Base-by-base conservation (phyloP, 331 rosid species). In the Rhamnella rubrinervis region DNA sequence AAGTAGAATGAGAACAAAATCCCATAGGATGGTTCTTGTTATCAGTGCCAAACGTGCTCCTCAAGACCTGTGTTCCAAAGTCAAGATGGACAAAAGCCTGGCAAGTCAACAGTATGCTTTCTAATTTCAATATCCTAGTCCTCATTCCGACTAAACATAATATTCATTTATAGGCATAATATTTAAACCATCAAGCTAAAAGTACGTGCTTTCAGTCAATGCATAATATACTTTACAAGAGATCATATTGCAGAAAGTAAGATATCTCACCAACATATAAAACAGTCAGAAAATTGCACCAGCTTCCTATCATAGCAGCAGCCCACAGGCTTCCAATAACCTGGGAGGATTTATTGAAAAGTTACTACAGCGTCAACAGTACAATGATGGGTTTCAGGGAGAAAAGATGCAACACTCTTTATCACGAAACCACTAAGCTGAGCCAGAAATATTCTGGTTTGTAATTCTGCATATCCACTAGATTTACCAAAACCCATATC, bases 251-350 rank as follows among this genome's bases (percentile, higher is more conserved):
- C 13, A 28, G 6, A 12, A 68, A 59, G 53, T 55, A 17, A 67
- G 79, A 68, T 44, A 59, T 52, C 98, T 86, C 63, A 93, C 98
- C 97, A 74, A 87, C n/a, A 79, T 91, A 95, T 25, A 87, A 17
- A 70, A 95, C 96, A 39, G 98, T 95, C 67, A 95, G 75, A 63
- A 95, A 91, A 68, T 83, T 89, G 90, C 78, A 95, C 97, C 97
- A 95, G 91, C 96, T 83, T 73, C 97, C 97, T 20, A 91, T 75
- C 68, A 91, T 73, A 67, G 97, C 91, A 55, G 87, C 97, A 68
- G 71, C 72, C 86, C 80, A 91, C 82, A 95, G 83, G 86, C 95
- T 31, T 41, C 5, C 65, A 15, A 87, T 67, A 63, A 71, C 91
- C 98, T 93, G 83, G 1, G 78, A 72, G 50, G 31, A 81, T 56